A percentile compares a stretch with the other conserved stretches of the same genome.
Evolutionary conservation across 345 rosid genomes (phyloP).

Genomic region (Moricandia moricandioides): DNA sequence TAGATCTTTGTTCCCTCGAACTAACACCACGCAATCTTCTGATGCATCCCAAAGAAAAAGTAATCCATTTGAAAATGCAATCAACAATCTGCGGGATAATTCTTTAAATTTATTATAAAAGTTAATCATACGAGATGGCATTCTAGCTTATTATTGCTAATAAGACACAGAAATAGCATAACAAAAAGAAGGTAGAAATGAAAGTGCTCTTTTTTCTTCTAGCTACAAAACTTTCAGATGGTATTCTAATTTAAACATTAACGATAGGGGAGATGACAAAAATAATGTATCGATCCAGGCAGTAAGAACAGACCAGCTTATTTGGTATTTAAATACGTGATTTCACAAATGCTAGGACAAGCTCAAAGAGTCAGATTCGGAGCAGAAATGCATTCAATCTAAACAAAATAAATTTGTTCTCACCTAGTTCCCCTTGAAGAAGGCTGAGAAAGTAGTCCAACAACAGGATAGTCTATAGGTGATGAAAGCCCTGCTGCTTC

Average conservation of each 20-base stretch:
- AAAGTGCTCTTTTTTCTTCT: not conserved
- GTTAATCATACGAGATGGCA: not conserved
- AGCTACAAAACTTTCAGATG: slow-evolving; percentile 8
- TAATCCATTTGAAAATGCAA: slow-evolving; percentile 73
- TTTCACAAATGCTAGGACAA: slow-evolving; percentile 17
- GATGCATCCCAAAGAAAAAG: slow-evolving; percentile 83
- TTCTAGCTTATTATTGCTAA: not conserved
- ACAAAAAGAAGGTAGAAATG: slow-evolving; percentile 10
- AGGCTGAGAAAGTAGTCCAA: slow-evolving; percentile 82
- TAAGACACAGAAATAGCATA: slow-evolving; percentile 8
- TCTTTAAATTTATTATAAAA: slow-evolving; percentile 12
- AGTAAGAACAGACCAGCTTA: slow-evolving; percentile 3
- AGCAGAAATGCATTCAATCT: not conserved
- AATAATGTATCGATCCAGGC: not conserved
- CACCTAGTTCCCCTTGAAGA: slow-evolving; percentile 66
- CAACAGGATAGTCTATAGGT: slow-evolving; percentile 54
- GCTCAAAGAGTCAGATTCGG: slow-evolving; percentile 9
- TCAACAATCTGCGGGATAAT: slow-evolving; percentile 62
- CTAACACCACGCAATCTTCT: slow-evolving; percentile 51
- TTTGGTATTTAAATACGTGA: slow-evolving; percentile 6
- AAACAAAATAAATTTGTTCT: slow-evolving; percentile 21
- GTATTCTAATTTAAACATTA: not conserved
- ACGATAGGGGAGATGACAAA: slow-evolving; percentile 6
- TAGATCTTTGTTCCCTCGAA: slow-evolving; percentile 71
- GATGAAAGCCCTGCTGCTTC: slow-evolving; percentile 66